Evolutionary conservation across 208 protist species (phyloP), one percentile per base, ranked within the genome.

Genomic region (Tritrichomonas musculus): DNA sequence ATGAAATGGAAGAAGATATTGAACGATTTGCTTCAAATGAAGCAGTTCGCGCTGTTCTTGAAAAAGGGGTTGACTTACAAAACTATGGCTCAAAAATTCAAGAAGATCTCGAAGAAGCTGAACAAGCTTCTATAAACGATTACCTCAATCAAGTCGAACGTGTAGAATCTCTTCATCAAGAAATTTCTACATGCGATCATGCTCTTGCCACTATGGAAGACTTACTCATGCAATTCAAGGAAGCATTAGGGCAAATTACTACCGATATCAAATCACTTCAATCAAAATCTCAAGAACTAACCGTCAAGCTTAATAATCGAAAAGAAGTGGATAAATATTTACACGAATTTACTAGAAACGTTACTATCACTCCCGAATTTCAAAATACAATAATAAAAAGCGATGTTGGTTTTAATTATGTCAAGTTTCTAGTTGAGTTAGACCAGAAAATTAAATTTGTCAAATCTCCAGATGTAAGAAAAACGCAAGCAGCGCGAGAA

Each of bases 1-100:
- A 88, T 55, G 77, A 88, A 36, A 88, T 88, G 77, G 77, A 88
- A 47, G 47, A 88, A 47, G 77, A 88, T 50, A 88, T 88, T 50
- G 27, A 88, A 27, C 0, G 77, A 60, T 88, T 88, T 30, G 77
- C 77, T 39, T 88, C 77, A 20, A 33, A 88, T 17, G n/a, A 25
- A 60, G 33, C 77, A 47, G 77, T 88, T 57, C 77, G 77, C 22
- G 47, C 9, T 39, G 77, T 88, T 33, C 47, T 88, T 27, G 77
- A 88, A 88, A 33, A 47, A 27, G 77, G 77, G 8, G 77, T 88
- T 17, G 77, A 88, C 44, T 27, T 88, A 14, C 77, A 88, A 88
- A 88, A 88, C 30, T 88, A 88, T 88, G 25, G 17, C 20, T 20
- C 41, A 22, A 17, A 88, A 39, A 88, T 88, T 17, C 44, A 88